Percentiles rank a stretch among this genome's conserved stretches.
These are phyloP conservation scores for Cryptococcus sp. DNA, from an alignment of 1,284 basidiomycete genomes.

Conservation along the genomic window DNA sequence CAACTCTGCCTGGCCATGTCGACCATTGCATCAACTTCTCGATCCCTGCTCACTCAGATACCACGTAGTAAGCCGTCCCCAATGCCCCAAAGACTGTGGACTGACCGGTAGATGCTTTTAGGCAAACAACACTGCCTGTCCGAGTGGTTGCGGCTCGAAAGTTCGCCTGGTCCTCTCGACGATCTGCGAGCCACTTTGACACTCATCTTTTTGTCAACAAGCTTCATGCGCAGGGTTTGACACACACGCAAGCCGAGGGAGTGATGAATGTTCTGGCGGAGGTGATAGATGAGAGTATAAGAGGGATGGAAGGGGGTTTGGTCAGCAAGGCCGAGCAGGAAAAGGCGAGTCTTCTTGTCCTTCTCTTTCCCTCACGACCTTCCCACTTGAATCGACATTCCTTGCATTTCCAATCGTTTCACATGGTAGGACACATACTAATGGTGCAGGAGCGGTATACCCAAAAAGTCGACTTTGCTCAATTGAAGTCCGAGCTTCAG, in stretches of 20 bases:
- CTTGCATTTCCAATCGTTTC: no score
- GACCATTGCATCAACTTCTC: no score
- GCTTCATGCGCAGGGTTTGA: conserved; percentile 78
- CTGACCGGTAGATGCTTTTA: no score
- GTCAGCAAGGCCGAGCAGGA: conserved; percentile 91
- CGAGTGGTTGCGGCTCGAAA: no score
- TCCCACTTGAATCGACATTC: background rate
- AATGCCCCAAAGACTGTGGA: no score
- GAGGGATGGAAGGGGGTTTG: conserved; percentile 89
- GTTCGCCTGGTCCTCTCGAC: background rate
- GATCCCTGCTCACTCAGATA: no score
- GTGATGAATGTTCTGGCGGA: conserved; percentile 92
- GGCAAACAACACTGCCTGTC: no score
- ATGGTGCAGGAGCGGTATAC: conserved; percentile 79
- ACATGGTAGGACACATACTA: background rate
- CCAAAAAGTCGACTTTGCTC: conserved; percentile 95
- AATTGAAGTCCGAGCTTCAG: conserved; percentile 93
- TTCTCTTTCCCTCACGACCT: no score
- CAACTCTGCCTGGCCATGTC: no score
- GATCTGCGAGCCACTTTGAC: conserved; percentile 63
- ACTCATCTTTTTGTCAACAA: conserved; percentile 89
- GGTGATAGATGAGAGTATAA: conserved; percentile 89
- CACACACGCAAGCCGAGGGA: conserved; percentile 82
- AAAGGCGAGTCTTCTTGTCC: no score
- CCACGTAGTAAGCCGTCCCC: no score